A percentile compares a stretch with the other conserved stretches of the same genome.
These are phyloP conservation scores for Cystofilobasidium bisporidii DNA, from an alignment of 768 basidiomycete species.

Conservation along the genomic window DNA sequence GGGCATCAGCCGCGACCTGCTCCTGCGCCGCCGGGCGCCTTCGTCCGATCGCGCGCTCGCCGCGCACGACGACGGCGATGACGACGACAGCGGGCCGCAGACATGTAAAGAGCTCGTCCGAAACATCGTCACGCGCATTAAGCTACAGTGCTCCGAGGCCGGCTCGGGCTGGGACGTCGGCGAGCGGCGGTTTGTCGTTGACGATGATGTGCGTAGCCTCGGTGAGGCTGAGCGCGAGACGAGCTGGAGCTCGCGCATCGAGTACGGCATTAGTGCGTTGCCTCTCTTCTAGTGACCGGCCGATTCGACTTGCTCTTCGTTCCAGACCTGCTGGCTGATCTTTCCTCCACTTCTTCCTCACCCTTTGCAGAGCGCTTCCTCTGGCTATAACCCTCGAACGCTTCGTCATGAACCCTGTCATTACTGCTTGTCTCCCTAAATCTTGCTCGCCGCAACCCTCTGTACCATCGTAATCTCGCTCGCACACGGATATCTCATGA, in stretches of 20 bases:
- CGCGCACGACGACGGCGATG: conserved; percentile 34
- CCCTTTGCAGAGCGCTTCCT: conserved; percentile 4
- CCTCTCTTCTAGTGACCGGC: no score
- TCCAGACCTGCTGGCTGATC: no score
- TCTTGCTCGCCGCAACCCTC: no score
- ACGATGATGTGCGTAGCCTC: conserved; percentile 57
- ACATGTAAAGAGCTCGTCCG: conserved; percentile 71
- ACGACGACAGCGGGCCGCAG: conserved; percentile 49
- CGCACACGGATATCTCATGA: no score
- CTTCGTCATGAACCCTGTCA: no score
- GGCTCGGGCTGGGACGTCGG: conserved; percentile 42
- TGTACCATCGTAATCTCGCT: no score
- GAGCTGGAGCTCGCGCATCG: conserved; percentile 80
- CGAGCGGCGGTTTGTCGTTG: conserved; percentile 47
- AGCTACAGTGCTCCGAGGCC: conserved; percentile 56
- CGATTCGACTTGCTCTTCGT: no score
- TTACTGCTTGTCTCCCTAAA: no score
- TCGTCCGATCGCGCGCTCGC: conserved; percentile 9
- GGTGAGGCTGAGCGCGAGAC: conserved; percentile 76
- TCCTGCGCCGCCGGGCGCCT: conserved; percentile 17
- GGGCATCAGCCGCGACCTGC: conserved; percentile 38
- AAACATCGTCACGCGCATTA: conserved; percentile 61
- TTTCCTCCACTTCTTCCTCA: no score
- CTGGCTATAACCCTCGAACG: neutral
- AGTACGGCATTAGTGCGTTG: conserved; percentile 81